Evolutionary conservation across 805 yeast species (phyloP).

Genomic region (Saturnispora silvae): DNA sequence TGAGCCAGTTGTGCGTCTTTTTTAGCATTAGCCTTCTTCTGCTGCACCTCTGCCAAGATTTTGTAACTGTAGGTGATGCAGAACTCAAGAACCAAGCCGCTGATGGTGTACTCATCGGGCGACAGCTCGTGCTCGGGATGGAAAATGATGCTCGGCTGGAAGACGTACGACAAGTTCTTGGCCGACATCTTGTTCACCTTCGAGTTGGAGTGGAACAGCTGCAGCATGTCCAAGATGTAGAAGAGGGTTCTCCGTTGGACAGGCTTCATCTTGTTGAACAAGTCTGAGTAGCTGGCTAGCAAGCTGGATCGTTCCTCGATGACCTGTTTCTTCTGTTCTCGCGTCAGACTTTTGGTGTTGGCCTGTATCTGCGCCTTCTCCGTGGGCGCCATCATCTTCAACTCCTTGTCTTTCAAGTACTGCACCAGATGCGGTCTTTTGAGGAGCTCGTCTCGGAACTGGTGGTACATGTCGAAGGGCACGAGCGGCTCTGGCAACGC

Average conservation of each 20-base stretch:
- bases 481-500: slow-evolving; percentile 87
- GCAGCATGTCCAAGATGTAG: slow-evolving; percentile 76
- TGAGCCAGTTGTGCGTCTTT: too few relatives aligned
- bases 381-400: slow-evolving; percentile 19
- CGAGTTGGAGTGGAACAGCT: slow-evolving; percentile 73
- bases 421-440: slow-evolving; percentile 52
- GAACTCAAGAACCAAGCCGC: slow-evolving; percentile 80
- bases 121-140: slow-evolving; percentile 90
- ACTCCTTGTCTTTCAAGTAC: slow-evolving; percentile 48
- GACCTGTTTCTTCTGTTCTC: slow-evolving; percentile 1
- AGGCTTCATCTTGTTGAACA: slow-evolving; percentile 64
- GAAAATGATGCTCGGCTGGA: slow-evolving; percentile 91
- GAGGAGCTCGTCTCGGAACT: slow-evolving; percentile 69
- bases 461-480: slow-evolving; percentile 65
- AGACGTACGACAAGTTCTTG: slow-evolving; percentile 85
- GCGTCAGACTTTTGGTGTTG: slow-evolving; percentile 12
- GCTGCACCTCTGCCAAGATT: slow-evolving; percentile 49
- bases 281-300: slow-evolving; percentile 54
- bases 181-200: slow-evolving; percentile 83
- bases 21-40: too few relatives aligned
- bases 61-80: slow-evolving; percentile 78
- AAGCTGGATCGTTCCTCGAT: slow-evolving; percentile 57
- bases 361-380: slow-evolving; percentile 37
- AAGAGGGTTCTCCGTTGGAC: slow-evolving; percentile 72
- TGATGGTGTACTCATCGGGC: slow-evolving; percentile 82